Conservation (phyloP, 768 basidiomycete genomes). For the Dentipellis sp. region DNA sequence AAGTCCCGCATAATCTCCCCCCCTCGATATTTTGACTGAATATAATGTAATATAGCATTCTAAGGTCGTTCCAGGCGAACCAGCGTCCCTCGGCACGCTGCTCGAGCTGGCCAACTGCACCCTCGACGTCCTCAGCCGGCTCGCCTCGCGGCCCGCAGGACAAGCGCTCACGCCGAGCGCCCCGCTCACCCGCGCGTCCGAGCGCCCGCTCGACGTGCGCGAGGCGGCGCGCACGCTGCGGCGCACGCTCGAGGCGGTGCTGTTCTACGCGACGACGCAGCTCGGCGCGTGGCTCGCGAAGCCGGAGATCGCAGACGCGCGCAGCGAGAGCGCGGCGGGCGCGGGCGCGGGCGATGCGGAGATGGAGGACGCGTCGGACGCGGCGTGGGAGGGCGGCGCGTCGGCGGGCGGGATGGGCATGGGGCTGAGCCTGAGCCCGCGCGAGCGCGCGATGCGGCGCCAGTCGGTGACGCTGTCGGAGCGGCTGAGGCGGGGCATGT, state of each 20-base stretch:
- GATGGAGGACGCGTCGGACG: constrained; percentile 4
- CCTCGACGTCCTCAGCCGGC: constrained; percentile 61
- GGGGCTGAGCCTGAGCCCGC: constrained; percentile 12
- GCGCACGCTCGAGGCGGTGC: constrained; percentile 55
- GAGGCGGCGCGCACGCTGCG: constrained; percentile 49
- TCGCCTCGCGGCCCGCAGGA: constrained; percentile 51
- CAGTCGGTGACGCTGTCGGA: constrained; percentile 48
- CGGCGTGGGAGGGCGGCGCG: background rate
- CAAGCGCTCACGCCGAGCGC: constrained; percentile 38
- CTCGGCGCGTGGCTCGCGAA: constrained; percentile 72
- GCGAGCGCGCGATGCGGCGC: constrained; percentile 30
- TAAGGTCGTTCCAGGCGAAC: constrained; percentile 75
- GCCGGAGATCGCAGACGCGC: constrained; percentile 38
- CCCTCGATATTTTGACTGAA: background rate
- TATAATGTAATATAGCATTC: constrained; percentile 47
- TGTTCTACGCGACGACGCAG: constrained; percentile 68
- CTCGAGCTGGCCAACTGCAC: constrained; percentile 78
- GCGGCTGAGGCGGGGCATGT: constrained; percentile 64
- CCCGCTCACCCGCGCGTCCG: constrained; percentile 19
- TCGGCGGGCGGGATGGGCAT: no score
- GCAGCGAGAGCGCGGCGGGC: constrained; percentile 14
- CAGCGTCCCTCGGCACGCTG: constrained; percentile 77
- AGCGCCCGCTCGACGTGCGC: constrained; percentile 42
- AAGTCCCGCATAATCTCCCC: constrained; percentile 20
- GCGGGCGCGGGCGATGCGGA: constrained; percentile 36